Evolutionary conservation across 108 stramenopile species (phyloP), one percentile per base, ranked within the genome.

Genomic region (Conticribra guillardii): DNA sequence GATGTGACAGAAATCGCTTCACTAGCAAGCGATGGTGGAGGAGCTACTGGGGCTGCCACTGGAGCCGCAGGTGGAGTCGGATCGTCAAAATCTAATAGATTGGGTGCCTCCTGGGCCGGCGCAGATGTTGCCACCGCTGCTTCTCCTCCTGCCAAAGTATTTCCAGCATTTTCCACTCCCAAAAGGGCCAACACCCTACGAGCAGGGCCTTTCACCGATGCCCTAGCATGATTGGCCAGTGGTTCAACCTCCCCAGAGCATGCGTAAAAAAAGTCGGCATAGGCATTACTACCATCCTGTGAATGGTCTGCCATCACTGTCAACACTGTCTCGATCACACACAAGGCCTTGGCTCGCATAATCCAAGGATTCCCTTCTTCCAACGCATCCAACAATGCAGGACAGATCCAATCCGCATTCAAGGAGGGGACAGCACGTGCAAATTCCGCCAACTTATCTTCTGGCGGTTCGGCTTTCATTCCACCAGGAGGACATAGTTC

Each of bases 401-500:
- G 94, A 67, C 94, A 92, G 1, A 97, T 89, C 46, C 92, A 72
- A 73, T 95, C 94, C 3, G 93, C 68, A 62, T 96, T 89, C 21
- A 98, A 80, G 23, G 86, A 88, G 33, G 89, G 74, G 9, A 93
- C 79, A 1, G 88, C 76, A 3, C 74, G 49, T 3, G 90, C 66
- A 78, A 96, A 98, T 48, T 85, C 81, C 11, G 67, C 79, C 46
- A 98, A 60, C 61, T 95, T 93, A 50, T 96, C 95, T 7, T 80
- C 83, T 31, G 95, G 92, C 19, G 97, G 97, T 53, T 91, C 94
- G 18, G 97, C 87, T 64, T 95, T 94, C 85, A 96, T 88, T 15
- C 97, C 97, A 34, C 97, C 95, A 8, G 96, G 96, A 16, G 91
- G 93, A 71, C 96, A 98, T 3, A 98, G 82, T 66, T 96, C 96